Evolutionary conservation across 2,329 filamentous ascomycete genomes (phyloP).

Genomic region (Lachnellula arida): DNA sequence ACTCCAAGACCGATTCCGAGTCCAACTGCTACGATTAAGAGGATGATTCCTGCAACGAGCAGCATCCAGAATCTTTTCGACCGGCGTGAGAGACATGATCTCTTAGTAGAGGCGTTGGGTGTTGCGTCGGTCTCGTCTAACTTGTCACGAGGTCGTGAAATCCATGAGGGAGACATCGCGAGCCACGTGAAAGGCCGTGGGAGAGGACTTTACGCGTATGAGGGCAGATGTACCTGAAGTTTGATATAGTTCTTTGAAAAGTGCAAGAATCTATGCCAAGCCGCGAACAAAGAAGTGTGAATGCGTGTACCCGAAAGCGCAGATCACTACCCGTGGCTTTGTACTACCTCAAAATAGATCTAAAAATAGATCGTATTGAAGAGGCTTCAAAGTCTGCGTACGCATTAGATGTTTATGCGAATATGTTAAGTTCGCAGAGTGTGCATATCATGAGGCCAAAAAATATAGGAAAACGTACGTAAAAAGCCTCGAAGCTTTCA

Average conservation of each 20-base stretch:
- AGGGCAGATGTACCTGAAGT: neutral
- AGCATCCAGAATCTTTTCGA: conserved; percentile 5
- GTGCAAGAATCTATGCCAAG: neutral
- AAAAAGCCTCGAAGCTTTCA: too few relatives aligned
- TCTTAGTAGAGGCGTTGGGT: neutral
- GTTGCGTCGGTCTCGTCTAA: neutral
- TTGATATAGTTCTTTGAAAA: too few relatives aligned
- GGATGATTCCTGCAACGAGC: neutral
- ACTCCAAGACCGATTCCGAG: conserved; percentile 47
- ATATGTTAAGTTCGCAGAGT: too few relatives aligned
- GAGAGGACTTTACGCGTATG: neutral
- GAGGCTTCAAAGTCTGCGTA: too few relatives aligned
- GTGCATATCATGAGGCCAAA: too few relatives aligned
- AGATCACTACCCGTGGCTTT: too few relatives aligned
- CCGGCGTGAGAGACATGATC: neutral
- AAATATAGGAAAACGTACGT: too few relatives aligned
- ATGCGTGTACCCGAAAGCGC: neutral
- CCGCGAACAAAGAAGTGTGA: neutral
- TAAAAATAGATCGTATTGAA: too few relatives aligned
- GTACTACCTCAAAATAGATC: too few relatives aligned
- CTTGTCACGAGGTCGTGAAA: neutral
- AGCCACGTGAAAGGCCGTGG: neutral
- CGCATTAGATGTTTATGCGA: too few relatives aligned
- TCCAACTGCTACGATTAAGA: conserved; percentile 1
- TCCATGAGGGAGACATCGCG: neutral